Percentiles rank a stretch among this genome's conserved stretches.
Conservation (phyloP, 805 yeast genomes). For the Tanozyma kutaoensis region DNA sequence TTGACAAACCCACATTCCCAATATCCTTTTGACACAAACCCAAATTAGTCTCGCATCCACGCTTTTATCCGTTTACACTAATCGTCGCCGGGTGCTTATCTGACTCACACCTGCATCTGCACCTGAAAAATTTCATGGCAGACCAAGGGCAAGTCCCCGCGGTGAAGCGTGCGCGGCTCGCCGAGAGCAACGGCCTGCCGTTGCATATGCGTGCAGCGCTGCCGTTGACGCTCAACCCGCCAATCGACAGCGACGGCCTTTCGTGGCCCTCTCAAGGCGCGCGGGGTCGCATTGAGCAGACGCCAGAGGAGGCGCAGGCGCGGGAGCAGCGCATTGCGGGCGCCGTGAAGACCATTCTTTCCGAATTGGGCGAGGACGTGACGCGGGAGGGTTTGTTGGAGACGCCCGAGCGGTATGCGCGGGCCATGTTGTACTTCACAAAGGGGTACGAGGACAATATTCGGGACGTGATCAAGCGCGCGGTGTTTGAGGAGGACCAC, state of each 20-base stretch:
- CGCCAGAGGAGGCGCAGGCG: conserved; percentile 46
- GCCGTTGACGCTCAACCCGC: conserved; percentile 73
- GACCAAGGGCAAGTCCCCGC: too few relatives aligned
- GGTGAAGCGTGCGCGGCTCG: too few relatives aligned
- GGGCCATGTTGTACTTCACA: conserved; percentile 92
- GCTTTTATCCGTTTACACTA: too few relatives aligned
- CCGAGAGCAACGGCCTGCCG: too few relatives aligned
- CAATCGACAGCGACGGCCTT: conserved; percentile 80
- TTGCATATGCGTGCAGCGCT: conserved; percentile 70
- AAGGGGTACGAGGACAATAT: conserved; percentile 94
- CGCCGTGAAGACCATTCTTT: conserved; percentile 67
- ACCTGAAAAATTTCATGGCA: too few relatives aligned
- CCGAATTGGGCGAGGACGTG: conserved; percentile 86
- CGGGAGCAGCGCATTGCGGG: conserved; percentile 69
- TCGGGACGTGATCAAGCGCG: conserved; percentile 82
- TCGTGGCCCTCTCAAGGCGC: conserved; percentile 94
- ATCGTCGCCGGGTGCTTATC: too few relatives aligned
- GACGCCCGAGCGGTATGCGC: conserved; percentile 92
- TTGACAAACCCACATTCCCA: too few relatives aligned
- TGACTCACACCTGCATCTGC: too few relatives aligned
- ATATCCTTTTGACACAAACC: too few relatives aligned
- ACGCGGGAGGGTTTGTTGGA: conserved; percentile 80
- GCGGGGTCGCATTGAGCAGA: conserved; percentile 56
- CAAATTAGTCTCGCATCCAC: too few relatives aligned
- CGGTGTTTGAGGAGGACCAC: conserved; percentile 95